Conservation (phyloP, 2,329 filamentous ascomycete species). For the Cytospora paraplurivora region DNA sequence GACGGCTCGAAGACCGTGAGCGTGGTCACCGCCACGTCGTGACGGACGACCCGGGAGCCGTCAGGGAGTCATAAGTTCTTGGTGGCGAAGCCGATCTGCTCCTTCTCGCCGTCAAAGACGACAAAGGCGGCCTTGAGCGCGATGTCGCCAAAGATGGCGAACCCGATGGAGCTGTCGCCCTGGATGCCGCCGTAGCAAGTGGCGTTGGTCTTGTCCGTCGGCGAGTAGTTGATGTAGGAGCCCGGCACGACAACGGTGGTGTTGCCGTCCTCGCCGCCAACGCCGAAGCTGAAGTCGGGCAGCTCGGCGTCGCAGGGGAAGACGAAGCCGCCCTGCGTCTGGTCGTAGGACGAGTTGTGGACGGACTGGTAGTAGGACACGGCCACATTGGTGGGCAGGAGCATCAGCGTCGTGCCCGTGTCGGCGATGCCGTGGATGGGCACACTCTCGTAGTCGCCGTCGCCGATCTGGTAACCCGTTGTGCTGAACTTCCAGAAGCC, state of each 20-base stretch:
- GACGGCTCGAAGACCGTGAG: conserved; percentile 15
- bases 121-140: conserved; percentile 39
- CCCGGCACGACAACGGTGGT: conserved; percentile 40
- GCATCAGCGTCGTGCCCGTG: conserved; percentile 66
- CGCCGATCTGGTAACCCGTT: conserved; percentile 55
- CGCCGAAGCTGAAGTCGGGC: conserved; percentile 41
- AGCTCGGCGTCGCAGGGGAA: conserved; percentile 41
- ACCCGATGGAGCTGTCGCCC: conserved; percentile 32
- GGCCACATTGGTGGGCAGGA: conserved; percentile 51
- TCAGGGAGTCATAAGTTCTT: conserved; percentile 31
- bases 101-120: conserved; percentile 41
- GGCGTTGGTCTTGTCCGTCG: conserved; percentile 30
- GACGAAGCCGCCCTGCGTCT: conserved; percentile 44
- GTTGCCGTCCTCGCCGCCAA: conserved; percentile 41
- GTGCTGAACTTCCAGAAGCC: conserved; percentile 66
- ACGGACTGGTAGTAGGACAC: conserved; percentile 55
- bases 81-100: conserved; percentile 45
- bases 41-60: conserved; percentile 12
- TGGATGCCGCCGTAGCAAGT: conserved; percentile 43
- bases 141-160: conserved; percentile 38
- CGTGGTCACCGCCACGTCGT: conserved; percentile 23
- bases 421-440: conserved; percentile 61
- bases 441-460: conserved; percentile 37
- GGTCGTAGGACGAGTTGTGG: conserved; percentile 43
- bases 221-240: conserved; percentile 42